Percentiles rank a stretch among this genome's conserved stretches.
phyloP scores from a whole-genome alignment of 2,329 filamentous ascomycete genomes.

The Diaporthe sp. region DNA sequence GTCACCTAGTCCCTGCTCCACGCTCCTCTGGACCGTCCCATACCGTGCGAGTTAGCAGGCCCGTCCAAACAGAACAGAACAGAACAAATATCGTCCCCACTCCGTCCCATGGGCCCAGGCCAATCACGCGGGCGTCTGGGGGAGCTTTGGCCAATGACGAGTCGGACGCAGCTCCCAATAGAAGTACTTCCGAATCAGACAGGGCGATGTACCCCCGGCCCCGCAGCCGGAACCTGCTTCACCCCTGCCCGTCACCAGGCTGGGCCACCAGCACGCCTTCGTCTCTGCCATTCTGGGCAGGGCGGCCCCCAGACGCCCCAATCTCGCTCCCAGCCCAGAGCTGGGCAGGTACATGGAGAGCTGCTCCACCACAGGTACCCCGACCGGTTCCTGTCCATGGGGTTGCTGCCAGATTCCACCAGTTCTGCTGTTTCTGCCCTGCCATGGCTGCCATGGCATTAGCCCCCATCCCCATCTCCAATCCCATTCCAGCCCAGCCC shows the following conservation, averaged over 20 bases:
- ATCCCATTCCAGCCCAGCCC: conserved; percentile 13
- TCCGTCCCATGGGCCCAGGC: background rate
- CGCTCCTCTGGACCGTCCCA: conserved; percentile 19
- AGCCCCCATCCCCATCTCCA: background rate
- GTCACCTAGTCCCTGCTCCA: conserved; percentile 17
- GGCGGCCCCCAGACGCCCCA: conserved; percentile 20
- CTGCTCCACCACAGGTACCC: conserved; percentile 18
- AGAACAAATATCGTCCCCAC: conserved; percentile 15
- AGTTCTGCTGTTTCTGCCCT: background rate
- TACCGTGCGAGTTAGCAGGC: conserved; percentile 10
- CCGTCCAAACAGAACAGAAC: conserved; percentile 17
- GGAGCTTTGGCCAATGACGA: conserved; percentile 31
- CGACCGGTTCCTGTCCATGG: background rate
- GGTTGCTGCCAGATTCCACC: conserved; percentile 3
- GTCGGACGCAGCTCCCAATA: conserved; percentile 2
- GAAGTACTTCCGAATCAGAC: conserved; percentile 19
- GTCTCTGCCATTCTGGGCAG: background rate
- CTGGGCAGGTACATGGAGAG: conserved; percentile 2
- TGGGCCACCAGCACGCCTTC: conserved; percentile 9
- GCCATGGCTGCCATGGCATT: background rate
- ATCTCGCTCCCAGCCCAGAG: conserved; percentile 25
- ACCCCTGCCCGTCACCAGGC: conserved; percentile 23
- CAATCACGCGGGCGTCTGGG: conserved; percentile 19
- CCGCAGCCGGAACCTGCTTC: conserved; percentile 13
- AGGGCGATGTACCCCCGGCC: conserved; percentile 2